Evolutionary conservation across 2,329 filamentous ascomycete genomes (phyloP).

Genomic region (Incumbomyces delicatus): DNA sequence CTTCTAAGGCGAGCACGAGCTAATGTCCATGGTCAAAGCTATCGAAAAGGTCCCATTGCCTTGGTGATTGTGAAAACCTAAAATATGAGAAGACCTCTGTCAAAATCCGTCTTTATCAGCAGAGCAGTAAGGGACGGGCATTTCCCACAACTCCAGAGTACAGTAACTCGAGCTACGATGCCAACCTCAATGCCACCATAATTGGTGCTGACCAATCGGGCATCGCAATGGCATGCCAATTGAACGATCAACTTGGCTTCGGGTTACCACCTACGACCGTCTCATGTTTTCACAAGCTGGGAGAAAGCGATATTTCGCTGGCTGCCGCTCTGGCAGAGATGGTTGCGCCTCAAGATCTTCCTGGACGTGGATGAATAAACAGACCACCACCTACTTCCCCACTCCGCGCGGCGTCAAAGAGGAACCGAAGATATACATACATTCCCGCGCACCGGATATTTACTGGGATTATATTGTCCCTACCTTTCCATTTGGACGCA

Average conservation of each 20-base stretch:
- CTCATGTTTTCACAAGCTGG: conserved; percentile 28
- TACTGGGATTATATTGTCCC: conserved; percentile 53
- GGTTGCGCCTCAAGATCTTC: conserved; percentile 6
- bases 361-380: conserved; percentile 24
- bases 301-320: conserved; percentile 34
- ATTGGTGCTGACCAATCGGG: too few species aligned
- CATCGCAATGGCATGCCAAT: too few species aligned
- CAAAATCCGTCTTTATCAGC: too few species aligned
- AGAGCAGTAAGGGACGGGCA: too few species aligned
- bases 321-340: conserved; percentile 12
- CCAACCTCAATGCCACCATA: too few species aligned
- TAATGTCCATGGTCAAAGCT: too few species aligned
- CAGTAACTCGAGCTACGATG: too few species aligned
- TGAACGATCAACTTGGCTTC: not conserved
- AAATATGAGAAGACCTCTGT: too few species aligned
- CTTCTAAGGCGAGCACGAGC: too few species aligned
- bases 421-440: conserved; percentile 30
- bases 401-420: conserved; percentile 18
- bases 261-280: conserved; percentile 25
- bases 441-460: conserved; percentile 42
- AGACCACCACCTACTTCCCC: conserved; percentile 34
- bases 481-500: conserved; percentile 52
- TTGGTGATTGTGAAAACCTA: too few species aligned
- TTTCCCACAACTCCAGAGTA: too few species aligned
- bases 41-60: too few species aligned